Conservation (phyloP, 2,329 filamentous ascomycete species). For the Aureobasidium namibiae region DNA sequence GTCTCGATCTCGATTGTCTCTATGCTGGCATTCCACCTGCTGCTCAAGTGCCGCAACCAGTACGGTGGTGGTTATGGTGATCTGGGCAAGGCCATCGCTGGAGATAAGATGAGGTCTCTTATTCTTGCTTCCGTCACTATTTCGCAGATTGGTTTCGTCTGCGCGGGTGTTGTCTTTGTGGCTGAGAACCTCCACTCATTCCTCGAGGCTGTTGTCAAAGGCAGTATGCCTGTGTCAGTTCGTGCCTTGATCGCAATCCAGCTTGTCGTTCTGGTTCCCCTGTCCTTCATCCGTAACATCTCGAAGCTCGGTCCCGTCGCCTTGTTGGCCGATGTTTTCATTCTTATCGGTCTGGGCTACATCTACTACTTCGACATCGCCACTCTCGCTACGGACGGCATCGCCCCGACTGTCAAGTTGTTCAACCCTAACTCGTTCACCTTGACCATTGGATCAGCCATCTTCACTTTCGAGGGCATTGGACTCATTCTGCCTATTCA, state of each 20-base stretch:
- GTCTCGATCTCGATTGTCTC: slow-evolving; percentile 58
- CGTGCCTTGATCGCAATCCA: slow-evolving; percentile 58
- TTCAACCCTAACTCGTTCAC: slow-evolving; percentile 65
- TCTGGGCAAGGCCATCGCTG: slow-evolving; percentile 58
- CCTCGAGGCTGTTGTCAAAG: slow-evolving; percentile 50
- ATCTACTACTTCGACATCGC: slow-evolving; percentile 65
- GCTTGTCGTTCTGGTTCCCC: slow-evolving; percentile 55
- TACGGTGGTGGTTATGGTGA: slow-evolving; percentile 68
- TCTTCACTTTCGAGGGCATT: slow-evolving; percentile 74
- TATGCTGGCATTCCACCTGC: slow-evolving; percentile 62
- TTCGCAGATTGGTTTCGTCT: slow-evolving; percentile 71
- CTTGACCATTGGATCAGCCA: slow-evolving; percentile 62
- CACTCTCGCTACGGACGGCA: slow-evolving; percentile 46
- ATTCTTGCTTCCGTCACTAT: slow-evolving; percentile 64
- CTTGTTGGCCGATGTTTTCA: slow-evolving; percentile 63
- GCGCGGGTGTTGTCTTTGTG: slow-evolving; percentile 67
- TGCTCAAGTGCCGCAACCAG: slow-evolving; percentile 56
- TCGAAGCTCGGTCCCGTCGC: slow-evolving; percentile 63
- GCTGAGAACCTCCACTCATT: slow-evolving; percentile 67
- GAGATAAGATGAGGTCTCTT: slow-evolving; percentile 53
- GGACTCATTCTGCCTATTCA: slow-evolving; percentile 70
- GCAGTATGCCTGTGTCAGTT: slow-evolving; percentile 42
- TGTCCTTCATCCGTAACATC: slow-evolving; percentile 66
- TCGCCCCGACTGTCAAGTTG: slow-evolving; percentile 53
- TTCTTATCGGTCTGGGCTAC: slow-evolving; percentile 61